phyloP scores from a whole-genome alignment of 1,284 basidiomycete species.

The Ustilago esculenta region DNA sequence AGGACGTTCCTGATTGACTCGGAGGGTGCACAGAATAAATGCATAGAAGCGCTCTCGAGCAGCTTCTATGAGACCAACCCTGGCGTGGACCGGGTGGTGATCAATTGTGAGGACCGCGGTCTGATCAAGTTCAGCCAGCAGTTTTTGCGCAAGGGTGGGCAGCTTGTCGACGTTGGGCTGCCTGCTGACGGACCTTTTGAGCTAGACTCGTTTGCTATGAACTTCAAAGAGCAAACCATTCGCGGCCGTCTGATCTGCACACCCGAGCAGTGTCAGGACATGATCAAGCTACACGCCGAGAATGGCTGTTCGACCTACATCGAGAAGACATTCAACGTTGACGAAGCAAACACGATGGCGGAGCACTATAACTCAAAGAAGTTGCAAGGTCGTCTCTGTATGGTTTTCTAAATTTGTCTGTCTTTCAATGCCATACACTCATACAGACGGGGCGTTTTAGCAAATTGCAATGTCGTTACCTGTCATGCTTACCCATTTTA shows the following conservation, averaged over 20 bases:
- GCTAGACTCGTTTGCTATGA: conserved; percentile 53
- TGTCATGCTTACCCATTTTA: too few relatives aligned
- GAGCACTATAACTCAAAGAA: conserved; percentile 52
- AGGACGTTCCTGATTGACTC: conserved; percentile 45
- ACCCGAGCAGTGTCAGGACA: conserved; percentile 54
- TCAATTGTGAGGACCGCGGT: conserved; percentile 48
- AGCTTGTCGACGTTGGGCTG: conserved; percentile 55
- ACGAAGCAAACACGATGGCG: conserved; percentile 53
- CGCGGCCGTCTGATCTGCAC: conserved; percentile 59
- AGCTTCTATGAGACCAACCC: conserved; percentile 58
- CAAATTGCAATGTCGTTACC: background rate
- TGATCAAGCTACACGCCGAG: conserved; percentile 54
- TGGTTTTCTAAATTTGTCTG: conserved; percentile 43
- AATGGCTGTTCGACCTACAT: conserved; percentile 51
- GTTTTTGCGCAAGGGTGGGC: conserved; percentile 55
- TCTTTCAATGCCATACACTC: too few relatives aligned
- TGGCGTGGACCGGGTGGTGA: conserved; percentile 58
- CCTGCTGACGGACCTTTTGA: conserved; percentile 56
- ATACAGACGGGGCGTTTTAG: too few relatives aligned
- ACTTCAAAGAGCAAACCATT: conserved; percentile 61
- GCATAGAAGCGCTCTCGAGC: conserved; percentile 39
- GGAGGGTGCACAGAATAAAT: conserved; percentile 48
- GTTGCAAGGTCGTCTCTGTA: conserved; percentile 52
- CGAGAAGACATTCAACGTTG: conserved; percentile 58
- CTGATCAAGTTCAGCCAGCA: conserved; percentile 54